Percentiles rank a stretch among this genome's conserved stretches.
These are phyloP conservation scores for Globisporangium irregulare DNA, from an alignment of 352 stramenopile species.

Conservation along the genomic window DNA sequence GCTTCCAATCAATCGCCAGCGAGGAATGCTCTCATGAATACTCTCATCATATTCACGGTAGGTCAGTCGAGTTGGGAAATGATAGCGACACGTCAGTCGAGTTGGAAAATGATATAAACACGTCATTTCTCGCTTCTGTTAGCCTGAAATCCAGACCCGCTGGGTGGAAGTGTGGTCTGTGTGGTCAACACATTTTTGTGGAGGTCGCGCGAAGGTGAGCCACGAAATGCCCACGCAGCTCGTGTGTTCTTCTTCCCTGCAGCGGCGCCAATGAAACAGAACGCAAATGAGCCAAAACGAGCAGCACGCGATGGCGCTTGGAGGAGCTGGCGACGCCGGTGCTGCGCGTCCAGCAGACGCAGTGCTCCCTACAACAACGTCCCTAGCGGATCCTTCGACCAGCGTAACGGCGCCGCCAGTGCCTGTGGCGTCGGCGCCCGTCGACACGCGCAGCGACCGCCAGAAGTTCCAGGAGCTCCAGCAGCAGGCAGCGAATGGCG, in stretches of 20 bases:
- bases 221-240: neutral
- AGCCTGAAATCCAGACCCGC: too few relatives aligned
- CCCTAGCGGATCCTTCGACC: neutral
- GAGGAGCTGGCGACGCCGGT: neutral
- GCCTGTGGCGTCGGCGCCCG: neutral
- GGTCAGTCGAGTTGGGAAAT: too few relatives aligned
- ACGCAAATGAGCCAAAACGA: conserved; percentile 6
- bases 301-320: conserved; percentile 2
- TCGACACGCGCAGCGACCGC: conserved; percentile 21
- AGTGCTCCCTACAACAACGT: neutral
- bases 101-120: too few relatives aligned
- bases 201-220: neutral
- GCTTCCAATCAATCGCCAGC: too few relatives aligned
- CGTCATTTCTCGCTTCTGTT: too few relatives aligned
- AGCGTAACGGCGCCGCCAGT: neutral
- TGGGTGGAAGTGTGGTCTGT: neutral
- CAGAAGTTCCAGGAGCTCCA: conserved; percentile 39
- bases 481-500: neutral
- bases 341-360: neutral
- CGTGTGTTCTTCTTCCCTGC: neutral
- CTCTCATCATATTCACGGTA: too few relatives aligned
- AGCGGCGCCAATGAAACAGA: conserved; percentile 4
- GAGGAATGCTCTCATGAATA: too few relatives aligned
- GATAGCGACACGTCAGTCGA: too few relatives aligned
- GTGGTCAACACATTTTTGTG: neutral